Conservation (phyloP, 805 yeast species). For the Monosporozyma aquatica region DNA sequence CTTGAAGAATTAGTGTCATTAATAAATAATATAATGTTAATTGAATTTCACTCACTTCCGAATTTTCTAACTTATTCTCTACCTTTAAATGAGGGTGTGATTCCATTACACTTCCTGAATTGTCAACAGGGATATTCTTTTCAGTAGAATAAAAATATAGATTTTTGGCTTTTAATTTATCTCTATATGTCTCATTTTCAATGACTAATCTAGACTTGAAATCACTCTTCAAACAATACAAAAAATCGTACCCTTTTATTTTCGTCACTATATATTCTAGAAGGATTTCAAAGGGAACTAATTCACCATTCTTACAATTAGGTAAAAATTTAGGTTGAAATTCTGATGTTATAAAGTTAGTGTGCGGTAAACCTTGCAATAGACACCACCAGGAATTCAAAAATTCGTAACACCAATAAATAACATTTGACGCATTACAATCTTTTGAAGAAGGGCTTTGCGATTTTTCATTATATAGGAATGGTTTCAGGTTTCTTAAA, state of each 20-base stretch:
- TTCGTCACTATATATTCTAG: conserved; percentile 12
- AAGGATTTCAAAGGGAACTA: conserved; percentile 21
- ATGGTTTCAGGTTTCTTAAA: conserved; percentile 14
- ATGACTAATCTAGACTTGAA: conserved; percentile 9
- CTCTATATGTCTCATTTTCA: conserved; percentile 19
- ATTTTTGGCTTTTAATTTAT: conserved; percentile 15
- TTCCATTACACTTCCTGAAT: no score
- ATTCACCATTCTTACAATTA: conserved; percentile 12
- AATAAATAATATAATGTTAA: conserved; percentile 23
- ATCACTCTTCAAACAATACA: conserved; percentile 11
- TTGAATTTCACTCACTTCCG: conserved; percentile 24
- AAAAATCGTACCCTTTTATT: conserved; percentile 21
- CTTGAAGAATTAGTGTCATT: conserved; percentile 2
- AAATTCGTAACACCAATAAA: conserved; percentile 26
- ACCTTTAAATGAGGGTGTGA: no score
- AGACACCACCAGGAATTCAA: conserved; percentile 27
- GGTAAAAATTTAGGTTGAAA: conserved; percentile 19
- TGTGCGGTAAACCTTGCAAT: conserved; percentile 22
- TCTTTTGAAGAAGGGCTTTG: neutral
- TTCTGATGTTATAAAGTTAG: conserved; percentile 21
- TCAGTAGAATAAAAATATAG: conserved; percentile 20
- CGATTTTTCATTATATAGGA: conserved; percentile 1
- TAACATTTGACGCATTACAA: conserved; percentile 6
- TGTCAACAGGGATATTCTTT: neutral
- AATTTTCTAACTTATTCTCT: conserved; percentile 10